These are phyloP conservation scores for Hericium erinaceus DNA, from an alignment of 768 basidiomycete genomes.

Conservation along the genomic window DNA sequence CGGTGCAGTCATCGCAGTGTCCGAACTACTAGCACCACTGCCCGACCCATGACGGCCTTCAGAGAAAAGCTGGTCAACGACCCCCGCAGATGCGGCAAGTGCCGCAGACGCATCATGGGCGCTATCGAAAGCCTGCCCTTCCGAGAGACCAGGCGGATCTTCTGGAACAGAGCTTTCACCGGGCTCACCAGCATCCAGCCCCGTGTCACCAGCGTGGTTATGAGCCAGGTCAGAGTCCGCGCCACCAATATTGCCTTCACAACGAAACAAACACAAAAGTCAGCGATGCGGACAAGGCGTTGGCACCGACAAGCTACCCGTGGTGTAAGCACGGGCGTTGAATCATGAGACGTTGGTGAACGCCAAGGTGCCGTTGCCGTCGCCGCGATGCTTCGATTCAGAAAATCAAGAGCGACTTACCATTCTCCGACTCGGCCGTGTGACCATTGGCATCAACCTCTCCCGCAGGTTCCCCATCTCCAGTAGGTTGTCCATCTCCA, in stretches of 20 bases:
- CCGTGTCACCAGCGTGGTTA: conserved; percentile 13
- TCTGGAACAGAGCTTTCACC: conserved; percentile 6
- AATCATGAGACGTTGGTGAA: not conserved
- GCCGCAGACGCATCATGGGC: conserved; percentile 8
- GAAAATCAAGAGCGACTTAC: conserved; percentile 19
- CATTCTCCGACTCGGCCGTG: conserved; percentile 8
- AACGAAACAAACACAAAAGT: conserved; percentile 43
- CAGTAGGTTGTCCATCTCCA: not conserved
- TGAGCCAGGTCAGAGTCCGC: conserved; percentile 27
- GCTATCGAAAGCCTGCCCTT: conserved; percentile 14
- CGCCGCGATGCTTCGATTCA: conserved; percentile 14
- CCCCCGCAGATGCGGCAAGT: not conserved
- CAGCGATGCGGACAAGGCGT: conserved; percentile 44
- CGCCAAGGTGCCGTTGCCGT: conserved; percentile 16
- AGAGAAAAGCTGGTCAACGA: not conserved
- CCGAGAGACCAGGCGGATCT: conserved; percentile 9
- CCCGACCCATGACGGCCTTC: not conserved
- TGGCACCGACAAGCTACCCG: conserved; percentile 6
- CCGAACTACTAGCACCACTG: not conserved
- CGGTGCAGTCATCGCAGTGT: not conserved
- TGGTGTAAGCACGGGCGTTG: not conserved
- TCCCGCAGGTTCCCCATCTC: not conserved
- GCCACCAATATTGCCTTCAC: conserved; percentile 28
- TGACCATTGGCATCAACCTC: not conserved
- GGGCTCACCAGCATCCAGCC: conserved; percentile 7